A percentile compares a stretch with the other conserved stretches of the same genome.
Conservation (phyloP, 2,329 filamentous ascomycete genomes). For the Septoria linicola region DNA sequence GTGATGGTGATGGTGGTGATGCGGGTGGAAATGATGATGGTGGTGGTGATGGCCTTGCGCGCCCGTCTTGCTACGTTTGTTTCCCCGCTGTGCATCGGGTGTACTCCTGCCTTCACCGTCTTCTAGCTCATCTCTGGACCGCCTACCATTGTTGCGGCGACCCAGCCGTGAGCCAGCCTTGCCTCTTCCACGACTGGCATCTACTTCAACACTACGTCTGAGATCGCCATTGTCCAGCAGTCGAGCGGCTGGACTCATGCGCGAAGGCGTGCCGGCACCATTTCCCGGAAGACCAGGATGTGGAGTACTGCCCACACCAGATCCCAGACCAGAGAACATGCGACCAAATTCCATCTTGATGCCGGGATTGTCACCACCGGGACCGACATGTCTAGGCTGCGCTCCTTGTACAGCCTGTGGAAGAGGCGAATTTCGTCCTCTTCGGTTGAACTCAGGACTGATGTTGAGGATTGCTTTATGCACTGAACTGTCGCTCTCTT, state of each 20-base stretch:
- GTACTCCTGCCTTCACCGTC: constrained; percentile 52
- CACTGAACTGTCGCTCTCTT: constrained; percentile 42
- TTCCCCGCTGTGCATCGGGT: constrained; percentile 54
- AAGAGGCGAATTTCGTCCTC: constrained; percentile 80
- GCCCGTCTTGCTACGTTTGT: constrained; percentile 60
- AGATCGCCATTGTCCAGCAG: constrained; percentile 34
- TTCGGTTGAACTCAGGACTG: constrained; percentile 69
- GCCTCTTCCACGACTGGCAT: constrained; percentile 39
- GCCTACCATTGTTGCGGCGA: constrained; percentile 56
- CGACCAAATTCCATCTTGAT: constrained; percentile 94
- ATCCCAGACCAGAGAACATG: constrained; percentile 91
- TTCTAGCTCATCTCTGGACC: constrained; percentile 72
- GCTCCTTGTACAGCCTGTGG: constrained; percentile 93
- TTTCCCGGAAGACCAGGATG: constrained; percentile 49
- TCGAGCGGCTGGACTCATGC: constrained; percentile 34
- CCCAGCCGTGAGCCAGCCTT: constrained; percentile 45
- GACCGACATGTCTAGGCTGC: constrained; percentile 75
- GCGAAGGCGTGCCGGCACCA: constrained; percentile 55
- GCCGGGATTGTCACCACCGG: constrained; percentile 71
- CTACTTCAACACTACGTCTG: constrained; percentile 25
- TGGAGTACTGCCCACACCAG: constrained; percentile 59
- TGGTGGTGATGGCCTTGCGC: constrained; percentile 55
- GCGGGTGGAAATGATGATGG: constrained; percentile 56
- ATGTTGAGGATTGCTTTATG: constrained; percentile 69
- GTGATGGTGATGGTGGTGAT: constrained; percentile 44